Evolutionary conservation across 768 basidiomycete species (phyloP).

Genomic region (Tephrocybe sp.): DNA sequence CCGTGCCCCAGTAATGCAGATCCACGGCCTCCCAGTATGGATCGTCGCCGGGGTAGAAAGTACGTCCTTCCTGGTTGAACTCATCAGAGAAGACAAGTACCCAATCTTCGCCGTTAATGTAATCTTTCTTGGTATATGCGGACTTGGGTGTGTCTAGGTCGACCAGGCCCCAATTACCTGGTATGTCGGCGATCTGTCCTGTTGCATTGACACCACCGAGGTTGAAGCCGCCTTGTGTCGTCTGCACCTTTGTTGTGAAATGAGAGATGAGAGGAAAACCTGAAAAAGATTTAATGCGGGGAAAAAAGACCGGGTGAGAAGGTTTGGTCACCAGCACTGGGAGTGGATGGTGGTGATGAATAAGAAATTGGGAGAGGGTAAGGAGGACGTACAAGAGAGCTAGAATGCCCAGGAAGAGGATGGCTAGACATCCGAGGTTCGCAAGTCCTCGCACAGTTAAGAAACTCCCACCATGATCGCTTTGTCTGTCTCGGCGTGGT

Average conservation of each 20-base stretch:
- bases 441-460: conserved; percentile 61
- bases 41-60: conserved; percentile 71
- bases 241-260: conserved; percentile 39
- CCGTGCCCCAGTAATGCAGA: conserved; percentile 69
- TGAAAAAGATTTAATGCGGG: conserved; percentile 10
- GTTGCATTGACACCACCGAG: conserved; percentile 74
- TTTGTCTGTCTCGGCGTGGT: conserved; percentile 49
- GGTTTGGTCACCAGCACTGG: conserved; percentile 38
- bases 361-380: not conserved
- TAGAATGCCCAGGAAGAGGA: conserved; percentile 50
- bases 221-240: conserved; percentile 61
- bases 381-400: conserved; percentile 53
- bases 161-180: conserved; percentile 66
- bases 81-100: conserved; percentile 78
- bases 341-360: conserved; percentile 2
- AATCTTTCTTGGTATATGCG: conserved; percentile 52
- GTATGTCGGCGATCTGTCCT: conserved; percentile 64
- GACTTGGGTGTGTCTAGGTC: conserved; percentile 73
- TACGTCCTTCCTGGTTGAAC: conserved; percentile 71
- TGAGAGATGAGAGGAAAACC: conserved; percentile 54
- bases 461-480: conserved; percentile 57
- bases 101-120: conserved; percentile 54
- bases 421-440: conserved; percentile 65
- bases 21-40: conserved; percentile 63
- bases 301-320: not conserved